Evolutionary conservation across 164 flowering plant species (phyloP), one percentile per base, ranked within the genome.

Genomic region (Annona squamosa): DNA sequence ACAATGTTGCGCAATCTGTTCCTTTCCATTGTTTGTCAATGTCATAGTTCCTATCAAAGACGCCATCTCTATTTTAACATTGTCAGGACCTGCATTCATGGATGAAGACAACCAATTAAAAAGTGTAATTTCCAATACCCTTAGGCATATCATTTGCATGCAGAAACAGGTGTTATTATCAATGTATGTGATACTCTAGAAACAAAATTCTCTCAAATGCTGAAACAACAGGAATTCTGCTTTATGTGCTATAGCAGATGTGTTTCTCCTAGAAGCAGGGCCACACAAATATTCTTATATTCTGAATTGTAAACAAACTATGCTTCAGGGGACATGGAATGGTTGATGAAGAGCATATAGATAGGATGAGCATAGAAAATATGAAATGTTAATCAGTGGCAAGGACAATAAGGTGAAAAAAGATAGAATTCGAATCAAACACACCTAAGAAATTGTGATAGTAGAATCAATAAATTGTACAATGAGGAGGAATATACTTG

Each of bases 51-150:
- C 89, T 47, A 88, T 64, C 71, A 88, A 65, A 16, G 78, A 77
- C 63, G 89, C 88, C 91, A 88, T 86, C 72, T 83, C 83, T 69
- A 80, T 75, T 78, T 79, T 84, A 57, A 79, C 79, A 65, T 81
- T 85, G 68, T 82, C 79, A 74, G 84, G 5, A 75, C 91, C 91
- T 88, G 83, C 63, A 64, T 63, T 17, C 63, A 78, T 72, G 68
- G 52, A 68, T 44, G 17, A 62, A 18, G 26, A 63, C 48, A 68
- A 16, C n/a, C 70, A 68, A 16, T 52, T 68, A n/a, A 68, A 46
- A 46, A 46, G 46, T 37, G 19, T 17, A 67, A 67, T 2, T 64
- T 41, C 26, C 45, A 59, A 59, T 59, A 18, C 63, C 10, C 19
- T 9, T 44, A 68, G 5, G 6, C 7, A 52, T 4, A 26, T 17